Base-by-base conservation (phyloP, 2,329 filamentous ascomycete genomes). In the Ophiosphaerella herpotricha region DNA sequence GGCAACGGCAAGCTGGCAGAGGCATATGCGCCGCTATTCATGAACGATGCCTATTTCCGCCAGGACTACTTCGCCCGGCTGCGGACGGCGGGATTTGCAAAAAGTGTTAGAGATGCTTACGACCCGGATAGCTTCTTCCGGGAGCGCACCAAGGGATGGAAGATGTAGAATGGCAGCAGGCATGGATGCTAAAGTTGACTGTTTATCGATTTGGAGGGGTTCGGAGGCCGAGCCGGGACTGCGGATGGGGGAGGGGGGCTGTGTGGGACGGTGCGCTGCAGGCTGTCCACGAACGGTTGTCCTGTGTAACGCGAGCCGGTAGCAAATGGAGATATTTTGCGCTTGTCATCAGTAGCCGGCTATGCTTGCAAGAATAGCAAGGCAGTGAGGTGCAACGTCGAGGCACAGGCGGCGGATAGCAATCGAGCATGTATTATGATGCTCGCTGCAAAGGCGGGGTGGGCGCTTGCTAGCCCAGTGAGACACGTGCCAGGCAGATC, bases 31-130 rank as follows among this genome's bases (percentile, higher is more conserved):
- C 77, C 77, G 7, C 58, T 79, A 5, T 79, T 78, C 62, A 75
- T 78, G 72, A 79, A 78, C 46, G 77, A 79, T 39, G 70, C 68
- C 8, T 74, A 78, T 58, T 72, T 66, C 46, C 60, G 69, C 29
- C 75, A 78, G 61, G 74, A 78, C 44, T 78, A 75, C 58, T 78
- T 73, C 68, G 70, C 69, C 6, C 68, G 74, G 6, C 66, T 77
- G 38, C 54, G 64, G 12, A 70, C 67, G 9, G 53, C 39, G 38
- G 62, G 70, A 36, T 61, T 67, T 46, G 73, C 73, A 9, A 59
- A 68, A 32, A 51, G 63, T 7, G 69, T 71, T 5, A 66, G 70
- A 36, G 61, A 70, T 36, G 61, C 58, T 39, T 76, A 75, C 54
- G 75, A 77, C 53, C 74, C 75, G 16, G 56, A 70, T 13, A 58